Base-by-base conservation (phyloP, 2,329 filamentous ascomycete species). In the Mycosphaerella sp. region DNA sequence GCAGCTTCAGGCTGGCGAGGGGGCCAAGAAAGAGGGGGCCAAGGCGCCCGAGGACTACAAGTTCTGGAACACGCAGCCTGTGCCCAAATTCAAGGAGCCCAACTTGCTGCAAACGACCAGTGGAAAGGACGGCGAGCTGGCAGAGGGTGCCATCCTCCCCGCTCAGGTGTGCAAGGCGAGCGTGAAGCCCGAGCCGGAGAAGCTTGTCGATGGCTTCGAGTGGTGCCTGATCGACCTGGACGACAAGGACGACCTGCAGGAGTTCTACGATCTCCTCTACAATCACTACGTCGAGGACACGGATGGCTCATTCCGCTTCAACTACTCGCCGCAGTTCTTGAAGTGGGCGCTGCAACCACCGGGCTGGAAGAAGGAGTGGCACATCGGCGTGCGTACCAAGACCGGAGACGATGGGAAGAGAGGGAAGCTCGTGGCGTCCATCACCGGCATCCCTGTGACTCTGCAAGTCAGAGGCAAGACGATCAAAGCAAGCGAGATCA, bases 51-150 rank as follows among this genome's bases (percentile, higher is more conserved):
- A 68, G 48, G 67, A 67, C 55, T 96, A 97, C 79, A 96, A 95
- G 74, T 98, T 98, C 76, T 98, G 93, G 93, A 85, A 89, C 71
- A 98, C 93, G 45, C 93, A 98, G 72, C 93, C 93, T 0, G 93
- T 98, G 55, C 87, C 88, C 48, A 85, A 85, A 67, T 95, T 97
- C 67, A 85, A 80, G 65, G 66, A 67, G 54, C 63, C 64, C 14
- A 66, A 68, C 61, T 58, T 68, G 40, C 62, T 68, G 26, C 67
- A 67, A 53, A 67, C 63, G 14, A 69, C 67, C 6, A 63, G 59
- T n/a, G 77, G 55, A 64, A 73, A 77, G 45, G 74, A 80, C 48
- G 73, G 77, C 55, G 74, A 78, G 59, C 66, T 83, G 46, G 77
- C 83, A 59, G 91, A 97, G 65, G 93, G 93, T 0, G 89, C 91